Conservation (phyloP, 2,329 filamentous ascomycete genomes). For the Uncinocarpus reesii region DNA sequence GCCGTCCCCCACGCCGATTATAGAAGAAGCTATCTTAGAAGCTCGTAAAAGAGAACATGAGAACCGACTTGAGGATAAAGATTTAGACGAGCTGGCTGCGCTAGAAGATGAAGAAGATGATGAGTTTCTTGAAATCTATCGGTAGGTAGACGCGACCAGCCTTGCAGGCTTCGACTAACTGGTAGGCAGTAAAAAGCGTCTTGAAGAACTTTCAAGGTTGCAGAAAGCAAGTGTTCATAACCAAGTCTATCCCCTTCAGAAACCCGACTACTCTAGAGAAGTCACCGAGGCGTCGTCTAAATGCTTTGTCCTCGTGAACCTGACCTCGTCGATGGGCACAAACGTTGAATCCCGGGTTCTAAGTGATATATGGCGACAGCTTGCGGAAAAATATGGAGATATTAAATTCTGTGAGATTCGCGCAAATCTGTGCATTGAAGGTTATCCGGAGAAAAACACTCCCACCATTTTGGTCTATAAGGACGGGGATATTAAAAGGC, state of each 20-base stretch:
- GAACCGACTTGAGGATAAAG: slow-evolving; percentile 86
- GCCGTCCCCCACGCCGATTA: slow-evolving; percentile 86
- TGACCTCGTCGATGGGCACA: slow-evolving; percentile 65
- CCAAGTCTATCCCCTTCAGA: slow-evolving; percentile 84
- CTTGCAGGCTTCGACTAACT: not conserved
- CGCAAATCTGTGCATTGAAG: slow-evolving; percentile 86
- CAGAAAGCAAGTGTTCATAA: slow-evolving; percentile 72
- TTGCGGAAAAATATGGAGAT: slow-evolving; percentile 78
- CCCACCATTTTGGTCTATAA: slow-evolving; percentile 89
- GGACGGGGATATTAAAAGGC: slow-evolving; percentile 82
- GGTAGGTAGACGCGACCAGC: slow-evolving; percentile 34
- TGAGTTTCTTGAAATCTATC: slow-evolving; percentile 75
- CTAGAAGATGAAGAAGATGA: slow-evolving; percentile 95
- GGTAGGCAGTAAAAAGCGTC: slow-evolving; percentile 56
- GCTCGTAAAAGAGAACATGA: slow-evolving; percentile 76
- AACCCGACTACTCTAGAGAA: slow-evolving; percentile 82
- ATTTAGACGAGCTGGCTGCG: slow-evolving; percentile 84
- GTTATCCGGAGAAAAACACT: slow-evolving; percentile 89
- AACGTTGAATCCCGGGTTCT: slow-evolving; percentile 79
- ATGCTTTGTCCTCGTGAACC: slow-evolving; percentile 60
- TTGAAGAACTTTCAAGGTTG: slow-evolving; percentile 68
- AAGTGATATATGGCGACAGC: slow-evolving; percentile 73
- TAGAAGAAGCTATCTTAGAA: slow-evolving; percentile 84
- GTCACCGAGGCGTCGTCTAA: slow-evolving; percentile 82
- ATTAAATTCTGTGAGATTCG: slow-evolving; percentile 97